Conservation (phyloP, 768 basidiomycete species). For the Auricularia sp. region DNA sequence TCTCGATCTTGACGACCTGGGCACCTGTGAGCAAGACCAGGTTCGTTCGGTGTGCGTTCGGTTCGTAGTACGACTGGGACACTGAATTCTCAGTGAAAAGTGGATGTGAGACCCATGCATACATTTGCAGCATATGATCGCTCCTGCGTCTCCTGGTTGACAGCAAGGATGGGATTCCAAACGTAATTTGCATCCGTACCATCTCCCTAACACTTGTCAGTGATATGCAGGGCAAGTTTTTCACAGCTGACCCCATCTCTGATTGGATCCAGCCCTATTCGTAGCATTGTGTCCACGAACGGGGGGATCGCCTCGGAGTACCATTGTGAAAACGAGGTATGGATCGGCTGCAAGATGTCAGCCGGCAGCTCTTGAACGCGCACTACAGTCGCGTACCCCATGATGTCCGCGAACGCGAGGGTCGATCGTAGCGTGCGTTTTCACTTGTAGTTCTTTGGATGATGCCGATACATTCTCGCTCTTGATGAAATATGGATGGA, state of each 20-base stretch:
- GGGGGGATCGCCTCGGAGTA: neutral
- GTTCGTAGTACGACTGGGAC: constrained; percentile 2
- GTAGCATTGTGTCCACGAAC: neutral
- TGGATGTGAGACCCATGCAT: neutral
- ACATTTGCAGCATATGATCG: constrained; percentile 2
- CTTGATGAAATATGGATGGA: constrained; percentile 8
- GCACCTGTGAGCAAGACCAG: constrained; percentile 18
- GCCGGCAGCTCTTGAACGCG: neutral
- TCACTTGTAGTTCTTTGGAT: neutral
- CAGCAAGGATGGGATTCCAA: neutral
- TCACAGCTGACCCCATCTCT: neutral
- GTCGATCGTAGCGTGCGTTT: neutral
- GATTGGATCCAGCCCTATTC: too few species aligned
- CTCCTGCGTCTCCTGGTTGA: neutral
- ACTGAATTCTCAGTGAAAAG: neutral
- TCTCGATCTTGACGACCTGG: constrained; percentile 3
- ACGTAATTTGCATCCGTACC: neutral
- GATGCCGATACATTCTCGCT: constrained; percentile 1
- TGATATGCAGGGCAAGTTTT: neutral
- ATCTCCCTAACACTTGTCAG: neutral
- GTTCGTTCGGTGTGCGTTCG: constrained; percentile 10
- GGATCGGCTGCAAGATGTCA: neutral
- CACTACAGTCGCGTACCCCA: neutral
- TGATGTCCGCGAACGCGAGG: neutral
- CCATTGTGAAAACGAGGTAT: neutral